Evolutionary conservation across 148 eudicot genomes (phyloP).

Genomic region (Fagopyrum homotropicum): DNA sequence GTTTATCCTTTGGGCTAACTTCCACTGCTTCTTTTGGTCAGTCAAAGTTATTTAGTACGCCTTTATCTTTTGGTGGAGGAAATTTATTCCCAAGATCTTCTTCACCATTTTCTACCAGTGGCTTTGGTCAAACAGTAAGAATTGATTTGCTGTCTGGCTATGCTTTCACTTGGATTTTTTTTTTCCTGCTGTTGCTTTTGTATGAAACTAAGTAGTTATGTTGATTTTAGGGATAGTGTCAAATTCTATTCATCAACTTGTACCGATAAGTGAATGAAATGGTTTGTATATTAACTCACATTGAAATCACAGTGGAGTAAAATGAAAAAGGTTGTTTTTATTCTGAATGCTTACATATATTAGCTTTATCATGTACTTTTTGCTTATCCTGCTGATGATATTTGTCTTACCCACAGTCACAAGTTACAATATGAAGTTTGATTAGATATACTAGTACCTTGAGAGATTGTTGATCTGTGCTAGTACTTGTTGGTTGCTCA

Average conservation of each 20-base stretch:
- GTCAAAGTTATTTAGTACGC: constrained; percentile 1
- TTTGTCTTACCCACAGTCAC: background rate
- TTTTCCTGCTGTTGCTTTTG: too few relatives aligned
- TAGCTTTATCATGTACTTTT: background rate
- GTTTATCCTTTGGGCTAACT: constrained; percentile 47
- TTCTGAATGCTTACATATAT: background rate
- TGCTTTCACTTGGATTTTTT: too few relatives aligned
- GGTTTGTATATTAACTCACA: background rate
- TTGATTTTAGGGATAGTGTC: too few relatives aligned
- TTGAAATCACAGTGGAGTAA: constrained; percentile 22
- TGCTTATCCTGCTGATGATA: background rate
- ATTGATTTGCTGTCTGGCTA: background rate
- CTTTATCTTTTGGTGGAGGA: constrained; percentile 22
- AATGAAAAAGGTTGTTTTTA: background rate
- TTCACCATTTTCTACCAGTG: constrained; percentile 46
- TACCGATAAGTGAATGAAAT: background rate
- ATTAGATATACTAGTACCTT: background rate
- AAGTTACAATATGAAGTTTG: background rate
- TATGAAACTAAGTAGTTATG: too few relatives aligned
- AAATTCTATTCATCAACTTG: too few relatives aligned
- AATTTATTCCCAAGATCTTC: constrained; percentile 45
- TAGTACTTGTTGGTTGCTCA: constrained; percentile 7
- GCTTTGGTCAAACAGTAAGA: constrained; percentile 64
- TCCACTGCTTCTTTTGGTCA: constrained; percentile 32
- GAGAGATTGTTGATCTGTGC: background rate